Base-by-base conservation (phyloP, 148 eudicot genomes). In the Drosera capensis region DNA sequence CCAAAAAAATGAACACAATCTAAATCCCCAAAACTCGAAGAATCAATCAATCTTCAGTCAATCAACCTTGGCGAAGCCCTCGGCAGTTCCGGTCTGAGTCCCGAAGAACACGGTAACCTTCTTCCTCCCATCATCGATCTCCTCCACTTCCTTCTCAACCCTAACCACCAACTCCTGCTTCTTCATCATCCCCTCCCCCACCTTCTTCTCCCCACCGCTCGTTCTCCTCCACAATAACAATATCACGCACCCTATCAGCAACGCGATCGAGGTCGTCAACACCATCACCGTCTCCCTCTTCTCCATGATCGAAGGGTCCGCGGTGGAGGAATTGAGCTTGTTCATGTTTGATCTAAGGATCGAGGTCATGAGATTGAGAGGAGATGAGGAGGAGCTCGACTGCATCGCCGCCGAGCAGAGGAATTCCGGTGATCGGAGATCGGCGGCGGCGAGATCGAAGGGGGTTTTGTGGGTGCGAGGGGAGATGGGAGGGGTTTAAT, bases 61-160 rank as follows among this genome's bases (percentile, higher is more conserved):
- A 20, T 2, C 2, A 25, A 82, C 96, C 93, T 90, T 90, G 2
- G 95, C 88, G 22, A 90, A 90, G 14, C 99, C 99, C 57, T 90
- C 99, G 31, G 99, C 99, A 2, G 99, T 90, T 21, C 99, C 99
- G 35, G 99, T 90, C 52, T 90, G 94, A 15, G 95, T 87, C 1
- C 96, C 96, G 45, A 71, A 87, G 37, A 87, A 82, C 41, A 87
- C 50, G 13, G 94, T 72, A 15, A 87, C 82, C 51, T 72, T 87
- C 51, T 58, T 78, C 67, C 61, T 74, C 5, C 82, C 80, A 23
- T 83, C 96, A 55, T 82, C 96, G 26, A 71, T n/a, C n/a, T n/a
- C 67, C 14, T 79, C 88, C 41, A 64, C 77, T 35, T 78, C 72
- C 1, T 34, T 63, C 21, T 50, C n/a, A n/a, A n/a, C 58, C 46